phyloP scores from a whole-genome alignment of 2,329 filamentous ascomycete species.

The Colletotrichum sp. region DNA sequence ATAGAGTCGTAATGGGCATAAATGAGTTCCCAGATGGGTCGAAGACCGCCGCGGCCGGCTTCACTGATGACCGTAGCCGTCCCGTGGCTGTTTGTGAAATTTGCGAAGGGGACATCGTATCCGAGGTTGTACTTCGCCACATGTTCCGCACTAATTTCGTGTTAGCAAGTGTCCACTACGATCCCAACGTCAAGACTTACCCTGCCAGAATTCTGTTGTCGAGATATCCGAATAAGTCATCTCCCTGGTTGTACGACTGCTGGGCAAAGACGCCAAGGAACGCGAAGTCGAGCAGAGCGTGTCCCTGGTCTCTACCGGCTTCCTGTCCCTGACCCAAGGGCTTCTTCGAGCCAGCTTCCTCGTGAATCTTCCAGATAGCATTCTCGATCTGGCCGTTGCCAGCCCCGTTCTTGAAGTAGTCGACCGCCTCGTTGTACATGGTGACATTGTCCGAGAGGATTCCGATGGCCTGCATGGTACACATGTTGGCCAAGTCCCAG shows the following conservation, averaged over 20 bases:
- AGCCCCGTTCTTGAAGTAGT: constrained; percentile 43
- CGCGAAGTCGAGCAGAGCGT: constrained; percentile 42
- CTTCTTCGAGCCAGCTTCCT: constrained; percentile 31
- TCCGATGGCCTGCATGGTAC: constrained; percentile 43
- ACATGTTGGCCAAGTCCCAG: constrained; percentile 51
- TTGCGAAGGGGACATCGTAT: constrained; percentile 44
- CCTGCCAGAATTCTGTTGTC: constrained; percentile 39
- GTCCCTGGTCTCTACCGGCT: constrained; percentile 49
- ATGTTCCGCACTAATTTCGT: constrained; percentile 35
- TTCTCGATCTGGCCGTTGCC: constrained; percentile 41
- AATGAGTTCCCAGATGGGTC: constrained; percentile 43
- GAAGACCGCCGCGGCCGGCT: constrained; percentile 33
- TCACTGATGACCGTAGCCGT: constrained; percentile 37
- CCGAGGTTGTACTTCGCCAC: constrained; percentile 45
- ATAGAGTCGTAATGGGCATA: constrained; percentile 42
- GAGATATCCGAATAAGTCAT: constrained; percentile 40
- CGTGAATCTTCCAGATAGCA: constrained; percentile 33
- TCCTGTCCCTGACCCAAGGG: constrained; percentile 43
- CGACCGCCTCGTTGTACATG: constrained; percentile 39
- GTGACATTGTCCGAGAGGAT: constrained; percentile 46
- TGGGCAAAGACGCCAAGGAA: constrained; percentile 45
- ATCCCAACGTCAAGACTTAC: constrained; percentile 12
- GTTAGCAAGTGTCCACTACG: background rate
- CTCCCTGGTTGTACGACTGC: constrained; percentile 46
- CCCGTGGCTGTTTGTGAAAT: constrained; percentile 42